Evolutionary conservation across 768 basidiomycete species (phyloP).

Genomic region (Punctularia strigosozonata): DNA sequence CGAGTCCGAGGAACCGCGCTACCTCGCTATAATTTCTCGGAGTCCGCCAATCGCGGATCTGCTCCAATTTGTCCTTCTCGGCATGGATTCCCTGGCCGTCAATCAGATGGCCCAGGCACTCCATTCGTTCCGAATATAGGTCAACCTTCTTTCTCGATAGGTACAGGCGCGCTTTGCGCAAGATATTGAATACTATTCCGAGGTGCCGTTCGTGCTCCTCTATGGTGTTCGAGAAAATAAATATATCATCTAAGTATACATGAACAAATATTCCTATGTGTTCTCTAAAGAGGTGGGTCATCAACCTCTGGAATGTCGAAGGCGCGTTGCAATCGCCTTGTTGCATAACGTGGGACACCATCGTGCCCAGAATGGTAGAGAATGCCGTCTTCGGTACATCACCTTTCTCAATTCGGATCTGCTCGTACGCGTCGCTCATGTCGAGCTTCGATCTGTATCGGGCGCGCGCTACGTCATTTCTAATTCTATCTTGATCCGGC

Average conservation of each 20-base stretch:
- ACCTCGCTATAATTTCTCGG: conserved; percentile 13
- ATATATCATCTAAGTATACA: conserved; percentile 33
- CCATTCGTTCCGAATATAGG: conserved; percentile 14
- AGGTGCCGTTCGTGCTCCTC: conserved; percentile 16
- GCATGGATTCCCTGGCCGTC: conserved; percentile 18
- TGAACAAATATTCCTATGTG: conserved; percentile 27
- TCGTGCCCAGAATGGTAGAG: conserved; percentile 24
- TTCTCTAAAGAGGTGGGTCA: conserved; percentile 19
- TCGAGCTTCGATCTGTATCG: conserved; percentile 28
- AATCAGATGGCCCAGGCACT: conserved; percentile 23
- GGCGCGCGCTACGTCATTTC: conserved; percentile 19
- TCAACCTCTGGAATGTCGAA: conserved; percentile 25
- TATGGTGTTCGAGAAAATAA: conserved; percentile 28
- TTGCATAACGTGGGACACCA: conserved; percentile 28
- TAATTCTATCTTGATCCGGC: conserved; percentile 29
- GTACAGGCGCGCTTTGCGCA: conserved; percentile 13
- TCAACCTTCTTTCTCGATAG: conserved; percentile 16
- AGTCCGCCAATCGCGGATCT: conserved; percentile 19
- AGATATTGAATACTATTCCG: conserved; percentile 7
- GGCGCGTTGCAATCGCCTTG: conserved; percentile 35
- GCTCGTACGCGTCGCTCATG: conserved; percentile 29
- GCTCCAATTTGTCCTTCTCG: conserved; percentile 15
- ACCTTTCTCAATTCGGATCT: conserved; percentile 19
- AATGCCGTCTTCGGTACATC: conserved; percentile 24
- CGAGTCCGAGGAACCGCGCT: conserved; percentile 10